Evolutionary conservation across 2,329 filamentous ascomycete genomes (phyloP), one percentile per base, ranked within the genome.

Genomic region (Aspergillus proliferans): DNA sequence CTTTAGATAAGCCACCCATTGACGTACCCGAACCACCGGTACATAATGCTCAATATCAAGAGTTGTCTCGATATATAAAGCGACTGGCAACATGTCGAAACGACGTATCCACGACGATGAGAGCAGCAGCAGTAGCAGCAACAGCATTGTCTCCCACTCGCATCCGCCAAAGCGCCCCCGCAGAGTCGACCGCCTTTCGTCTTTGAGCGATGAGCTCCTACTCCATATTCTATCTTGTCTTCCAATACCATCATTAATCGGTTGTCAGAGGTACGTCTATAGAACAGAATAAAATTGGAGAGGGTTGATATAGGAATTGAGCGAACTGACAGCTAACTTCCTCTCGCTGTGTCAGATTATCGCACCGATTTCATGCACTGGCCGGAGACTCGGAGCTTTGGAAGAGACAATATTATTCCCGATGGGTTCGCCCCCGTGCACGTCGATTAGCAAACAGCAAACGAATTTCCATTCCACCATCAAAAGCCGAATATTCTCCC

Each of bases 361-460:
- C 89, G 2, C 82, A 73, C 47, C 88, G 87, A 51, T 86, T 95
- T 62, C 77, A 83, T 58, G 76, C 76, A 36, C 78, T 97, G 15
- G 80, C 88, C 6, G 78, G 80, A 47, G 93, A 97, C 67, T 86
- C 86, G 0, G 89, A 96, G 65, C 74, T 97, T 49, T 98, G 93
- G 93, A 93, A 92, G 67, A 79, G 80, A 12, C 81, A 89, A 45
- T 98, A 95, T 71, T 95, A 94, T 70, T 78, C 83, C 22, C 84
- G 86, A 53, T 97, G 95, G 69, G 88, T 96, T 26, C 79, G 87
- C 33, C 90, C 89, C 36, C 82, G 90, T 61, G 87, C 86, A 33
- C 79, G 86, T 57, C 82, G 86, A 50, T 83, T 92, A 48, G 86
- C 87, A 0, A 85, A 86, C 19, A 79, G 86, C 30, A 78, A 72